phyloP scores from a whole-genome alignment of 2,329 filamentous ascomycete species.

The Myriangium duriaei region DNA sequence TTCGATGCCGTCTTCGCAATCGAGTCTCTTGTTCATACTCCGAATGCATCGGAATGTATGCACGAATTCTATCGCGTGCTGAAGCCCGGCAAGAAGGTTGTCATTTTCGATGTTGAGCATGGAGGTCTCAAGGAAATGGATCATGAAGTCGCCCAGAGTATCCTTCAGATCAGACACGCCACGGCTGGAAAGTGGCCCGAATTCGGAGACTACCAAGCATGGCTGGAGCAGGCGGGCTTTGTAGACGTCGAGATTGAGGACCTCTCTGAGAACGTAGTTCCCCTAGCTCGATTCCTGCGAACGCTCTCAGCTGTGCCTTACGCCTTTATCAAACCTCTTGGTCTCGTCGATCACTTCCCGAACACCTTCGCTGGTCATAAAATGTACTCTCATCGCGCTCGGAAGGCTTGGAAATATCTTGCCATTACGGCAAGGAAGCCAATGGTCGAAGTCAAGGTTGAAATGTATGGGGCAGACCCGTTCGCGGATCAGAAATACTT shows the following conservation, averaged over 20 bases:
- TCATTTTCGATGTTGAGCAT: background rate
- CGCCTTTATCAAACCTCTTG: background rate
- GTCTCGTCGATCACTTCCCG: background rate
- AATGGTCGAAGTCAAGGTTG: too few relatives aligned
- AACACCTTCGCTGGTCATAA: background rate
- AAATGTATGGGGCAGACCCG: too few relatives aligned
- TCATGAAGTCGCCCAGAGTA: background rate
- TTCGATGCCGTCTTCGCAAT: background rate
- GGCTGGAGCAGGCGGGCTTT: constrained; percentile 2
- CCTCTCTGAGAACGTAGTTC: background rate
- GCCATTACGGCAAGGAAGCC: constrained; percentile 1
- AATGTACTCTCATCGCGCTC: background rate
- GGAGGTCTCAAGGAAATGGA: background rate
- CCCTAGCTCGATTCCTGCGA: background rate
- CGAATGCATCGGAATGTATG: background rate
- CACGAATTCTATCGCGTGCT: background rate
- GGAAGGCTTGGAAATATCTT: background rate
- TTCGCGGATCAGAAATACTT: too few relatives aligned
- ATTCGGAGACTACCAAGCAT: background rate
- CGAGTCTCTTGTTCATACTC: background rate
- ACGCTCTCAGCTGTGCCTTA: background rate
- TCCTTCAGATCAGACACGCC: background rate
- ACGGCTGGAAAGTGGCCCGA: background rate
- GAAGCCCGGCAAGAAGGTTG: background rate
- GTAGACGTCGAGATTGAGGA: background rate